Percentiles rank a stretch among this genome's conserved stretches.
phyloP scores from a whole-genome alignment of 208 protist genomes.

The Endotrypanum monterogeii region DNA sequence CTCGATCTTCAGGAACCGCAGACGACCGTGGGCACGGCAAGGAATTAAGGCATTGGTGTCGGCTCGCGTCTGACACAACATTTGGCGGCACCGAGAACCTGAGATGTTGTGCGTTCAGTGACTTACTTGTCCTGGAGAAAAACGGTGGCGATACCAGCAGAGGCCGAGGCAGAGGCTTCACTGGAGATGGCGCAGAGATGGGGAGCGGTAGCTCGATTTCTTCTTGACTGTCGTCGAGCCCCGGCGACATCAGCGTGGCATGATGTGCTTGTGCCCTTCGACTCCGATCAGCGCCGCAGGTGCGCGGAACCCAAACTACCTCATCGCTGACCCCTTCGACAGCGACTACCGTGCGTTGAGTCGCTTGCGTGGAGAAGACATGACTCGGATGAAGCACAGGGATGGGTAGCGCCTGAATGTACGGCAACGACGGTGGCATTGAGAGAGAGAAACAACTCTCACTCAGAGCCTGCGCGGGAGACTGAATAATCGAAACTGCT shows the following conservation, averaged over 20 bases:
- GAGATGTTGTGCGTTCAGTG: not conserved
- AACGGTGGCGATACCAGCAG: not conserved
- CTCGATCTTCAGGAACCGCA: not conserved
- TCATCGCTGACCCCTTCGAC: not conserved
- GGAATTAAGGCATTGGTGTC: not conserved
- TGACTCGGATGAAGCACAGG: constrained; percentile 7
- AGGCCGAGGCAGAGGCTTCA: not conserved
- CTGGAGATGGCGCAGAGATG: not conserved
- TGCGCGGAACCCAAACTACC: no score
- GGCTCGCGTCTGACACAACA: not conserved
- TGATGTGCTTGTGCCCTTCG: not conserved
- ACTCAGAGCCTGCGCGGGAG: constrained; percentile 14
- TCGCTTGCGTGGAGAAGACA: not conserved
- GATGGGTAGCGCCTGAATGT: constrained; percentile 23
- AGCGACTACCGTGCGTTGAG: not conserved
- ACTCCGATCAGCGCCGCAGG: not conserved
- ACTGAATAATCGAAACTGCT: constrained; percentile 27
- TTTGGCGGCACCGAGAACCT: not conserved
- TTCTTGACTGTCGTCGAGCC: not conserved
- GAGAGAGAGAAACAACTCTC: constrained; percentile 30
- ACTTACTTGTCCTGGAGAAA: not conserved
- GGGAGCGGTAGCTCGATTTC: not conserved
- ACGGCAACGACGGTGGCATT: constrained; percentile 7
- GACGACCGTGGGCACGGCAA: not conserved
- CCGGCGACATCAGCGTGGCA: constrained; percentile 5